These are phyloP conservation scores for Syncephalastrum contaminatum DNA, from an alignment of 371 early-diverging fungal genomes.

Conservation along the genomic window DNA sequence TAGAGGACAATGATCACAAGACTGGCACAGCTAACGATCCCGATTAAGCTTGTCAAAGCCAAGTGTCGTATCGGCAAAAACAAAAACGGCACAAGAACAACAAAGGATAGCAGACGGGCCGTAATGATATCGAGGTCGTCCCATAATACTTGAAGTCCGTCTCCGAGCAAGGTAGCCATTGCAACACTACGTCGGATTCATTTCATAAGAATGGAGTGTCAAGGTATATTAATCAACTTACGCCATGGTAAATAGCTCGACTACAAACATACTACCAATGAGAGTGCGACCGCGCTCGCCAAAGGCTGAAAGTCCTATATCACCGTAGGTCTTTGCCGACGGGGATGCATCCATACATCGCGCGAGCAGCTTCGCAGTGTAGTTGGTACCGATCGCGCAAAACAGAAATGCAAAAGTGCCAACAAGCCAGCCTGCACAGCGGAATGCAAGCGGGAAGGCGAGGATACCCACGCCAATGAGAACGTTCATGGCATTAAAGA, in stretches of 20 bases:
- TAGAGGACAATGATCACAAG: slow-evolving; percentile 40
- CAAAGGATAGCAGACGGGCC: slow-evolving; percentile 12
- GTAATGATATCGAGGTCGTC: slow-evolving; percentile 14
- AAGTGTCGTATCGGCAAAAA: slow-evolving; percentile 41
- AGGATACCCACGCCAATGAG: slow-evolving; percentile 62
- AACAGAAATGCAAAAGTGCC: slow-evolving; percentile 52
- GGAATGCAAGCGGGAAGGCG: slow-evolving; percentile 33
- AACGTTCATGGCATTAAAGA: slow-evolving; percentile 61
- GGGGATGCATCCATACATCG: slow-evolving; percentile 24
- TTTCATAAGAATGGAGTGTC: neutral
- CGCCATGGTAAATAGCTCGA: slow-evolving; percentile 66
- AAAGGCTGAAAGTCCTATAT: slow-evolving; percentile 66
- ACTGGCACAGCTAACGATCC: slow-evolving; percentile 39
- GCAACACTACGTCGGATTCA: slow-evolving; percentile 24
- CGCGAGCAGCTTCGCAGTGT: slow-evolving; percentile 58
- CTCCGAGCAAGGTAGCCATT: slow-evolving; percentile 35
- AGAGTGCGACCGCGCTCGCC: slow-evolving; percentile 48
- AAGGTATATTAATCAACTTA: slow-evolving; percentile 6
- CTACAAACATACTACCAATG: slow-evolving; percentile 49
- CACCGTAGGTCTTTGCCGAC: slow-evolving; percentile 51
- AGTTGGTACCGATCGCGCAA: slow-evolving; percentile 46
- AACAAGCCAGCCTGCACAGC: slow-evolving; percentile 48
- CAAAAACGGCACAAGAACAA: slow-evolving; percentile 23
- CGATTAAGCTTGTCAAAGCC: slow-evolving; percentile 47
- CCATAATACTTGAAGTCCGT: slow-evolving; percentile 33